Evolutionary conservation across 2,329 filamentous ascomycete species (phyloP).

Genomic region (Talaromyces sp.): DNA sequence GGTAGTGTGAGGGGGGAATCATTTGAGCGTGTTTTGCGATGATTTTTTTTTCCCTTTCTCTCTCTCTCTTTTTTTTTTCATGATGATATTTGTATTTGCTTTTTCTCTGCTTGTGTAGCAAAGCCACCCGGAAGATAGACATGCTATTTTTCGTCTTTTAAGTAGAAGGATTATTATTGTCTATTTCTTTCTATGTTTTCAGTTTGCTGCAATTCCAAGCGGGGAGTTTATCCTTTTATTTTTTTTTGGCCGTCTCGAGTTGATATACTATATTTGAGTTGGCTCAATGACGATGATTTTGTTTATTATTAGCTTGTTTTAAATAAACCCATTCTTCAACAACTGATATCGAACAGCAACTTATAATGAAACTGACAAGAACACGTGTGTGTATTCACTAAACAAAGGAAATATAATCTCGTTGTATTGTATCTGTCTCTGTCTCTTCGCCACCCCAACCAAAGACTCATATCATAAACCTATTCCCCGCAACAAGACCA

Average conservation of each 20-base stretch:
- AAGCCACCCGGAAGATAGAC: background rate
- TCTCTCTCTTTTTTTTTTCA: background rate
- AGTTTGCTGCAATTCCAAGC: background rate
- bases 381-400: background rate
- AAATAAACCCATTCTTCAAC: too few species aligned
- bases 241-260: background rate
- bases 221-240: background rate
- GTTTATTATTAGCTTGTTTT: background rate
- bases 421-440: background rate
- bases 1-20: conserved; percentile 65
- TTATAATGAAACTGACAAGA: background rate
- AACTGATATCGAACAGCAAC: too few species aligned
- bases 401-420: background rate
- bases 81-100: background rate
- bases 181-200: background rate
- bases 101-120: conserved; percentile 2
- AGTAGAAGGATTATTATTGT: background rate
- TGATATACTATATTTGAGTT: background rate
- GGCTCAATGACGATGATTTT: background rate
- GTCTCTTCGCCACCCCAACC: background rate
- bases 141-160: background rate
- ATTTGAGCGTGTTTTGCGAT: conserved; percentile 77
- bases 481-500: background rate
- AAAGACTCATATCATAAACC: background rate
- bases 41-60: conserved; percentile 10